Base-by-base conservation (phyloP, 1,139 yeast species). In the Scheffersomyces lignicola region DNA sequence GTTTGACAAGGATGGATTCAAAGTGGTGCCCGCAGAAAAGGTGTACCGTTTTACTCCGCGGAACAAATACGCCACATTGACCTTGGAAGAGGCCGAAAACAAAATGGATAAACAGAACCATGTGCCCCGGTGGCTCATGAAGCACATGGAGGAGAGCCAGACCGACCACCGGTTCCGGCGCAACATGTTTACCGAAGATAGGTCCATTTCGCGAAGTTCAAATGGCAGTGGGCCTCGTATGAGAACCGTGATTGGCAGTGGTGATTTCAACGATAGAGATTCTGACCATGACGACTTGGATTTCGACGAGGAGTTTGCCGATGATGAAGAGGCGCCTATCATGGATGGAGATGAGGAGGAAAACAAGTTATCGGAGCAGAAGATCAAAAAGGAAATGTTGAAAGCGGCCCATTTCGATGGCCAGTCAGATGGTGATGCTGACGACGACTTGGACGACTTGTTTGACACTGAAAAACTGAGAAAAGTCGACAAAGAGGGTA, bases 311-410 rank as follows among this genome's bases (percentile, higher is more conserved):
- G 97, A 90, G 56, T 92, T 92, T 62, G 97, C 95, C 15, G 98
- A 92, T 60, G 98, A 92, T 58, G 98, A 92, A 63, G 98, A 92
- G 58, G 97, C 97, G 1, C 98, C 98, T 18, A 86, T 90, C 41
- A 81, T 92, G 76, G 98, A 92, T 53, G 97, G 97, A 34, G 89
- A 90, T 38, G 98, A 92, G 54, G 95, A 88, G 52, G 98, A 92
- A 54, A 86, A 88, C 56, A 89, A 85, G 56, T 85, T 89, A 47
- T 85, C 90, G 26, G 97, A 92, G 58, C 78, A 77, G 45, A 83
- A 89, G 51, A 83, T 92, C 56, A 92, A 90, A 61, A 83, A 78
- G 49, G 97, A 92, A 60, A 89, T 87, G 92, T 72, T 88, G 43
- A 77, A 80, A 40, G 96, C 96, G 1, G 83, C 83, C 32, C 85